Percentiles rank a stretch among this genome's conserved stretches.
Evolutionary conservation across 805 yeast genomes (phyloP).

Genomic region (Zygosaccharomyces bisporus): DNA sequence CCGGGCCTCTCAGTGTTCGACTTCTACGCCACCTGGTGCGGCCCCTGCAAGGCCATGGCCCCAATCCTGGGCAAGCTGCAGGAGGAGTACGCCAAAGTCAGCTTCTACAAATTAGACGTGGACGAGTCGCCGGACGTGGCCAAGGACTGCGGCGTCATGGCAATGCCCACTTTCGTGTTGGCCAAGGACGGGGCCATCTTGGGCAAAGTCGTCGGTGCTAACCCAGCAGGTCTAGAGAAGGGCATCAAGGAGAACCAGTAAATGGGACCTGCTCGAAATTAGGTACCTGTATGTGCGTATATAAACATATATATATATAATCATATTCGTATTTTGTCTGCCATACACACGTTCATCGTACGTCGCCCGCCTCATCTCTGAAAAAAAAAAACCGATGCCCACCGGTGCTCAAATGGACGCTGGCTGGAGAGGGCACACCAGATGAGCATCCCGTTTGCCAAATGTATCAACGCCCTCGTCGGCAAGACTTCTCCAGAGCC

Average conservation of each 20-base stretch:
- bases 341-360: neutral
- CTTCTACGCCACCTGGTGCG: slow-evolving; percentile 74
- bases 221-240: slow-evolving; percentile 35
- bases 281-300: neutral
- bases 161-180: slow-evolving; percentile 73
- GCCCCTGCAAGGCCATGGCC: slow-evolving; percentile 71
- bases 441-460: slow-evolving; percentile 21
- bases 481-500: slow-evolving; percentile 23
- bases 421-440: neutral
- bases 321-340: neutral
- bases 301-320: neutral
- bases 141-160: slow-evolving; percentile 54
- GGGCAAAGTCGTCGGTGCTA: slow-evolving; percentile 63
- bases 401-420: neutral
- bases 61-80: slow-evolving; percentile 49
- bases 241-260: slow-evolving; percentile 28
- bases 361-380: neutral
- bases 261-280: too few species aligned
- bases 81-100: slow-evolving; percentile 41
- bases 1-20: slow-evolving; percentile 48
- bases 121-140: slow-evolving; percentile 61
- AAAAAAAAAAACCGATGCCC: neutral
- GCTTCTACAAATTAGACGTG: slow-evolving; percentile 68
- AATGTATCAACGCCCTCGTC: slow-evolving; percentile 21
- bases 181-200: slow-evolving; percentile 57